A percentile compares a stretch with the other conserved stretches of the same genome.
These are phyloP conservation scores for Moelleriella libera DNA, from an alignment of 2,329 filamentous ascomycete genomes.

Conservation along the genomic window DNA sequence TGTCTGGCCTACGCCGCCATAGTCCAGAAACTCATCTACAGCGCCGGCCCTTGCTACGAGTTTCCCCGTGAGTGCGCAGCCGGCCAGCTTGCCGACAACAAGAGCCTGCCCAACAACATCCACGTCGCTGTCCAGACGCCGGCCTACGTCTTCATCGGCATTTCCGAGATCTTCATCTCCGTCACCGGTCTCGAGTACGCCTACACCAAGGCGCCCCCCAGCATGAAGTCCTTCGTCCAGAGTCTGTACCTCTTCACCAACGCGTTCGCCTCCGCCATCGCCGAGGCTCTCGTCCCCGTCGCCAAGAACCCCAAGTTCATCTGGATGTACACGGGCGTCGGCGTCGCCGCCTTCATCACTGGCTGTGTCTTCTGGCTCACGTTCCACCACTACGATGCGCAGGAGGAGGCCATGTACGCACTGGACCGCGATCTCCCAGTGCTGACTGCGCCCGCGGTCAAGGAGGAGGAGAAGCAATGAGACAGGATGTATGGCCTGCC, in stretches of 20 bases:
- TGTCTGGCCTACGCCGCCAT: conserved; percentile 46
- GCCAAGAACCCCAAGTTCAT: conserved; percentile 50
- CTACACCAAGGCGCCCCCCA: conserved; percentile 57
- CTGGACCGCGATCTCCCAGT: conserved; percentile 20
- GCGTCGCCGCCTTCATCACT: conserved; percentile 28
- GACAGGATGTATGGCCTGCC: not conserved
- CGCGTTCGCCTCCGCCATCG: conserved; percentile 44
- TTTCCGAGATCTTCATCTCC: conserved; percentile 48
- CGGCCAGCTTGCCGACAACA: conserved; percentile 11
- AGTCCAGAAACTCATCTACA: conserved; percentile 47
- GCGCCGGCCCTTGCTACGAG: conserved; percentile 33
- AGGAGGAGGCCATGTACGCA: conserved; percentile 24
- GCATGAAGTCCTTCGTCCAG: conserved; percentile 50
- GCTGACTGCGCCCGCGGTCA: not conserved
- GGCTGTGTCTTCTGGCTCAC: conserved; percentile 37
- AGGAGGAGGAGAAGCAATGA: not conserved
- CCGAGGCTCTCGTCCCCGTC: conserved; percentile 43
- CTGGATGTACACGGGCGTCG: conserved; percentile 52
- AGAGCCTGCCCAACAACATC: conserved; percentile 25
- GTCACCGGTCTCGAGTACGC: conserved; percentile 61
- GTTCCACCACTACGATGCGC: conserved; percentile 22
- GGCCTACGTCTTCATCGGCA: conserved; percentile 41
- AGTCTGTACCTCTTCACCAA: conserved; percentile 46
- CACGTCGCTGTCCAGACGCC: conserved; percentile 40
- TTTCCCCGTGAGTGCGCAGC: conserved; percentile 23